A percentile compares a stretch with the other conserved stretches of the same genome.
phyloP scores from a whole-genome alignment of 768 basidiomycete species.

The Suillus subalutaceus region DNA sequence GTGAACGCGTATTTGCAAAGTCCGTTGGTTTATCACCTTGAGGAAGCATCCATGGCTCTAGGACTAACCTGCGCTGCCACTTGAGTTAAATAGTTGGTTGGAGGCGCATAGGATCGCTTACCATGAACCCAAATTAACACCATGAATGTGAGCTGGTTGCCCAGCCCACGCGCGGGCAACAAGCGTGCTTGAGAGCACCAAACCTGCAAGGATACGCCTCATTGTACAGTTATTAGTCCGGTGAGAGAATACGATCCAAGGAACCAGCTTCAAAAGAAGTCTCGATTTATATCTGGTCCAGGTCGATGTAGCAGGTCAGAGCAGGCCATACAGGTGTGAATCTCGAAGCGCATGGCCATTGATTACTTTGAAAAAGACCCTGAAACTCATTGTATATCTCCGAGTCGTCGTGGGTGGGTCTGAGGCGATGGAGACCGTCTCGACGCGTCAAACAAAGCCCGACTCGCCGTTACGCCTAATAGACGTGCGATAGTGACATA shows the following conservation, averaged over 20 bases:
- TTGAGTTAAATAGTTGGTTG: constrained; percentile 7
- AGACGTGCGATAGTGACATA: neutral
- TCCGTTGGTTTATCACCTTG: too few species aligned
- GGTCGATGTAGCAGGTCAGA: neutral
- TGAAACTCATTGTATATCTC: neutral
- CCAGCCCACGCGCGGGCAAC: constrained; percentile 10
- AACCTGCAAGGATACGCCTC: constrained; percentile 19
- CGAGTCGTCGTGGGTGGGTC: neutral
- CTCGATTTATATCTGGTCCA: neutral
- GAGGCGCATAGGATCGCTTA: constrained; percentile 23
- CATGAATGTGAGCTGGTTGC: constrained; percentile 54
- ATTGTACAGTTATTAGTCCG: constrained; percentile 13
- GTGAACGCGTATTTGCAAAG: too few species aligned
- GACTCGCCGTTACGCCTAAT: neutral
- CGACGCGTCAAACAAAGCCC: neutral
- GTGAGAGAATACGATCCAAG: neutral
- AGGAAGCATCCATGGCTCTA: too few species aligned
- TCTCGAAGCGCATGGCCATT: neutral
- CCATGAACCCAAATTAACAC: constrained; percentile 75
- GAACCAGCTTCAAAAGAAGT: neutral
- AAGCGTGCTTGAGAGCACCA: constrained; percentile 21
- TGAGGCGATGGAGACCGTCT: neutral
- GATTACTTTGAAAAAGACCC: neutral
- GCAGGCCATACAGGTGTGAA: neutral
- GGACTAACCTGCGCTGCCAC: neutral